Evolutionary conservation across 768 basidiomycete species (phyloP).

Genomic region (Lenzites betulinus): DNA sequence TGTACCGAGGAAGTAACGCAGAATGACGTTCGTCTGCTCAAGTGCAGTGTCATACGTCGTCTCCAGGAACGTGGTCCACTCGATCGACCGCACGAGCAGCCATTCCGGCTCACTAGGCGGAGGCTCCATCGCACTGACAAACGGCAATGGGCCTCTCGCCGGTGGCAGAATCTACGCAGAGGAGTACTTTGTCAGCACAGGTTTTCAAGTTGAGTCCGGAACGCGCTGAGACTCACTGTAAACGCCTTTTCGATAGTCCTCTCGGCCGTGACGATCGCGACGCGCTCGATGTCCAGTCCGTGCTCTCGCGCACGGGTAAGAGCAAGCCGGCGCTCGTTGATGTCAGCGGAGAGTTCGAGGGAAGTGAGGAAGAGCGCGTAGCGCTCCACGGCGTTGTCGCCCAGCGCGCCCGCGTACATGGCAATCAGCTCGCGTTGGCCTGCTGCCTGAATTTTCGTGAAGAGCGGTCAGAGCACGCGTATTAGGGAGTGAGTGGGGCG

Average conservation of each 20-base stretch:
- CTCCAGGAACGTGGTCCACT: constrained; percentile 86
- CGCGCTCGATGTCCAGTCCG: constrained; percentile 78
- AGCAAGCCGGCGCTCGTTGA: constrained; percentile 65
- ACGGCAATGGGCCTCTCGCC: constrained; percentile 59
- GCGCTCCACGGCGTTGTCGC: constrained; percentile 88
- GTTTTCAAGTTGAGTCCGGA: background rate
- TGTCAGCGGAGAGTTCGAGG: constrained; percentile 62
- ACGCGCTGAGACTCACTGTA: constrained; percentile 41
- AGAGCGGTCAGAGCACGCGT: too few relatives aligned
- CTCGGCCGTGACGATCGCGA: constrained; percentile 82
- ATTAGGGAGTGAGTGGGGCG: constrained; percentile 16
- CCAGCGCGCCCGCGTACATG: constrained; percentile 89
- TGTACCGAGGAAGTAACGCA: constrained; percentile 89
- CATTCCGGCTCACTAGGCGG: constrained; percentile 59
- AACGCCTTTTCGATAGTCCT: constrained; percentile 73
- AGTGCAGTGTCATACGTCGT: constrained; percentile 77
- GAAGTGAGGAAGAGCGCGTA: constrained; percentile 90
- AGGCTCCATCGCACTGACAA: constrained; percentile 56
- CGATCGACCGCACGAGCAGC: constrained; percentile 81
- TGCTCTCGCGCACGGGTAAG: constrained; percentile 80
- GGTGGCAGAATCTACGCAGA: constrained; percentile 49
- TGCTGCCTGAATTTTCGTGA: constrained; percentile 60
- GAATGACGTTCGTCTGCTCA: constrained; percentile 83
- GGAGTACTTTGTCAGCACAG: background rate
- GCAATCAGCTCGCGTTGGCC: constrained; percentile 87